These are phyloP conservation scores for Vitellaria paradoxa DNA, from an alignment of 179 eudicot genomes.

Conservation along the genomic window DNA sequence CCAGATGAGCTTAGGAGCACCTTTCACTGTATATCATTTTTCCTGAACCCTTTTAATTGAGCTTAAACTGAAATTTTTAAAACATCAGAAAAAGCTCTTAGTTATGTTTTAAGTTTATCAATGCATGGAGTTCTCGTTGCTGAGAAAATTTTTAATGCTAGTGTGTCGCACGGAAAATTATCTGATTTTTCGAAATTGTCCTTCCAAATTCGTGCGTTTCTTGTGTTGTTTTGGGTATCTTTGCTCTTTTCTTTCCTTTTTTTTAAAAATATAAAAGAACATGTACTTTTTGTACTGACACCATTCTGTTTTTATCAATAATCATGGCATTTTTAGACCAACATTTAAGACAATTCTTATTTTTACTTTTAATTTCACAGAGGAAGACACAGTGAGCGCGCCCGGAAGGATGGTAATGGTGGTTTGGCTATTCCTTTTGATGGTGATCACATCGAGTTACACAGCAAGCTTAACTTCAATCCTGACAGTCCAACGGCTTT, in stretches of 20 bases:
- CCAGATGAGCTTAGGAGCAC: not conserved
- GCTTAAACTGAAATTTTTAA: not conserved
- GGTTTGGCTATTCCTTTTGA: constrained; percentile 41
- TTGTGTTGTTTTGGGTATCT: not conserved
- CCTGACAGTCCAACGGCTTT: constrained; percentile 41
- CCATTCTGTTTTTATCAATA: not conserved
- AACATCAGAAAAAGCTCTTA: not conserved
- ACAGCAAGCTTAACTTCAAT: constrained; percentile 51
- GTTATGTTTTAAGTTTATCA: not conserved
- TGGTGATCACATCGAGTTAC: constrained; percentile 42
- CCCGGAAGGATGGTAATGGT: constrained; percentile 36
- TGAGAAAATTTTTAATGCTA: too few relatives aligned
- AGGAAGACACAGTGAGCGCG: constrained; percentile 38
- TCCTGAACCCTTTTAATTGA: not conserved
- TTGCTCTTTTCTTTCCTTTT: not conserved
- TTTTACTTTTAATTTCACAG: constrained; percentile 20
- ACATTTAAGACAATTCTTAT: not conserved
- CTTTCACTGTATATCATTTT: not conserved
- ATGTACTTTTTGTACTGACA: not conserved
- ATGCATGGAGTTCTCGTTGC: not conserved
- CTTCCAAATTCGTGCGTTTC: too few relatives aligned
- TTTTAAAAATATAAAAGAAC: not conserved
- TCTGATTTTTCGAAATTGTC: not conserved
- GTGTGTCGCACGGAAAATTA: not conserved
- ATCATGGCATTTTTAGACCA: not conserved